These are phyloP conservation scores for Coccinonectria pachysandricola DNA, from an alignment of 2,329 filamentous ascomycete species.

Conservation along the genomic window DNA sequence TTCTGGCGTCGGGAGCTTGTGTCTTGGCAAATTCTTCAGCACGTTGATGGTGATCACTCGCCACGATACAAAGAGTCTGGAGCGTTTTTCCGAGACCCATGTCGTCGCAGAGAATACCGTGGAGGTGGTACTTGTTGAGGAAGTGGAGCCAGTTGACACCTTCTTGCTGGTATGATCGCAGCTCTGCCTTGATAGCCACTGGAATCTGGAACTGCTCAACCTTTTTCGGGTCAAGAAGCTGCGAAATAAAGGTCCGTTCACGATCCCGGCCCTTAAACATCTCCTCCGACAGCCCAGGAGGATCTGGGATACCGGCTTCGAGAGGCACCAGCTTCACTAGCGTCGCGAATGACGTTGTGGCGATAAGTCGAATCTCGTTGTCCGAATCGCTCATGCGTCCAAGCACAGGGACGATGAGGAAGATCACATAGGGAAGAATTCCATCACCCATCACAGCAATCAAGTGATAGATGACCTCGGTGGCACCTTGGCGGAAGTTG, in stretches of 20 bases:
- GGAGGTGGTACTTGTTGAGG: constrained; percentile 93
- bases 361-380: constrained; percentile 85
- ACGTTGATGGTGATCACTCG: constrained; percentile 90
- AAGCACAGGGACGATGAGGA: constrained; percentile 92
- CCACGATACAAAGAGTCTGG: constrained; percentile 95
- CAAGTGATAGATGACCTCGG: constrained; percentile 91
- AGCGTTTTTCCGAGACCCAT: constrained; percentile 98
- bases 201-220: constrained; percentile 90
- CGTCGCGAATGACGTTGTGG: constrained; percentile 94
- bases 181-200: constrained; percentile 91
- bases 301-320: constrained; percentile 94
- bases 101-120: constrained; percentile 96
- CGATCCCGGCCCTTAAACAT: constrained; percentile 83
- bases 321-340: constrained; percentile 94
- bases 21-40: constrained; percentile 85
- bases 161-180: constrained; percentile 95
- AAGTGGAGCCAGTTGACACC: constrained; percentile 98
- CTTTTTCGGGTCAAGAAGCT: constrained; percentile 94
- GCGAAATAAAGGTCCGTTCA: constrained; percentile 91
- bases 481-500: constrained; percentile 81
- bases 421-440: constrained; percentile 95
- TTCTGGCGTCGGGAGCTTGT: constrained; percentile 63
- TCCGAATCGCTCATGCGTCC: constrained; percentile 98
- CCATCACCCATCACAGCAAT: constrained; percentile 97
- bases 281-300: constrained; percentile 81